Base-by-base conservation (phyloP, 306 rosid genomes). In the Glycine latifolia region DNA sequence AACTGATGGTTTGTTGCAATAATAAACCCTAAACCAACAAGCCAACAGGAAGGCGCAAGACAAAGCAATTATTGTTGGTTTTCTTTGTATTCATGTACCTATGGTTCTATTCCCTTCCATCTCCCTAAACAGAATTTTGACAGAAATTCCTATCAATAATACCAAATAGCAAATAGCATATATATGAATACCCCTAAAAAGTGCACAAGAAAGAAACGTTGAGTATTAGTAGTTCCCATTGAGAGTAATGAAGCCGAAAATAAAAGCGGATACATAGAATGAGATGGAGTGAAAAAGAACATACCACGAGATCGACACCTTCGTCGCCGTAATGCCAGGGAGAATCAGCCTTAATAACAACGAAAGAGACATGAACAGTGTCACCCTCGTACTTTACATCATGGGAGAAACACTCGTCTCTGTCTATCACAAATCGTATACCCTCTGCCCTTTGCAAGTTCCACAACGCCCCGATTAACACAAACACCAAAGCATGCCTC, bases 221-320 rank as follows among this genome's bases (percentile, higher is more conserved):
- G 1, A 26, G 31, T 26, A 26, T 26, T 26, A 26, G 31, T 26
- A 2, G 31, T 26, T 26, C 31, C 31, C 31, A 26, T 26, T 26
- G 31, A 26, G 31, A 26, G 31, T 26, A 1, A 26, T 1, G 31
- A 26, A 26, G 31, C 31, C 31, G 31, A 26, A 26, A 26, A 26
- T 26, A 26, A 26, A 26, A 26, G 31, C 31, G 31, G 31, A 0
- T 0, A 26, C 31, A 26, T 26, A 2, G 31, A 26, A 26, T 26
- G 12, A 65, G 71, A 65, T 37, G 20, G 71, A 65, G 48, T 0
- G 12, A 7, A 17, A 26, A 59, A 8, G 13, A 79, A 66, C 86
- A 77, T 87, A 95, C 98, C 91, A 93, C 93, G 61, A 93, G 94
- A 92, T 95, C 98, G 16, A 93, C 96, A 68, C 98, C 90, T 43